Percentiles rank a stretch among this genome's conserved stretches.
Evolutionary conservation across 1,139 yeast species (phyloP).

Genomic region (Kodamaea alishanica): DNA sequence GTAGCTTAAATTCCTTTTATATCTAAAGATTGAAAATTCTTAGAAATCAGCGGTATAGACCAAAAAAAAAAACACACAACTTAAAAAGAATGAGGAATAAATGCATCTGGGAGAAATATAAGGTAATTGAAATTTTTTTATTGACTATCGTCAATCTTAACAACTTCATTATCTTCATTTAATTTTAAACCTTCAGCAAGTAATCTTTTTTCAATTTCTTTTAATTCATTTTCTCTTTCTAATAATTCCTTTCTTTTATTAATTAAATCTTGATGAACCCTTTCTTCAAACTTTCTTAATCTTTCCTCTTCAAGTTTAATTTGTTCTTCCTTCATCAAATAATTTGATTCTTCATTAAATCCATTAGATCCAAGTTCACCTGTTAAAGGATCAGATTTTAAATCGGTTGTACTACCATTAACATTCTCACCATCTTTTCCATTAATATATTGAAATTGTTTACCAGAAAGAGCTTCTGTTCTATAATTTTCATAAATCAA

Average conservation of each 20-base stretch:
- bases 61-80: too few relatives aligned
- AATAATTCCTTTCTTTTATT: constrained; percentile 79
- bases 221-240: constrained; percentile 85
- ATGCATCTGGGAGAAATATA: too few relatives aligned
- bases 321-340: constrained; percentile 72
- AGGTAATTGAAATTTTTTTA: neutral
- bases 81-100: too few relatives aligned
- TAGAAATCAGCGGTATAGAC: too few relatives aligned
- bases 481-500: constrained; percentile 67
- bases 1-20: constrained; percentile 1
- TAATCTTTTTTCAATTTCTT: constrained; percentile 74
- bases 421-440: constrained; percentile 16
- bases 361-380: constrained; percentile 8
- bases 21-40: too few relatives aligned
- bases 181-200: constrained; percentile 52
- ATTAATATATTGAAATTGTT: constrained; percentile 40
- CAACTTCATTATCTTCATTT: constrained; percentile 42
- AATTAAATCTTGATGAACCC: constrained; percentile 86
- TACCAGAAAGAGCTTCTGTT: constrained; percentile 58
- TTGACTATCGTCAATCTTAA: constrained; percentile 21
- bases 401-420: constrained; percentile 5
- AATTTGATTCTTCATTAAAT: constrained; percentile 38
- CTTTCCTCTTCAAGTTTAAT: constrained; percentile 78
- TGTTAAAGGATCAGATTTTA: neutral
- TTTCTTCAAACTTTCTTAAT: constrained; percentile 71